Evolutionary conservation across 2,329 filamentous ascomycete species (phyloP).

Genomic region (Dactylonectria estremocensis): DNA sequence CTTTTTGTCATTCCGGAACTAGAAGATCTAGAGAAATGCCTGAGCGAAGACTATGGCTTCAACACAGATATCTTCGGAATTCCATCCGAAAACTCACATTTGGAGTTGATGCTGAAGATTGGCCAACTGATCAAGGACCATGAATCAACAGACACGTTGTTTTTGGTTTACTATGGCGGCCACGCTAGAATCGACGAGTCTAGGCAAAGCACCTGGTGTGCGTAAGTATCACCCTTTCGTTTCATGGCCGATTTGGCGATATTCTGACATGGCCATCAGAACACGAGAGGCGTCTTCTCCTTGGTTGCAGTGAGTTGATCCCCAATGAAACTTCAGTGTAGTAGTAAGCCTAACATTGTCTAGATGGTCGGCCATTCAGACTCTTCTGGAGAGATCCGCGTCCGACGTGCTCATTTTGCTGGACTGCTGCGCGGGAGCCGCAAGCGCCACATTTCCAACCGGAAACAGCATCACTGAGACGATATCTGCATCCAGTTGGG

Average conservation of each 20-base stretch:
- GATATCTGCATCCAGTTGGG: constrained; percentile 74
- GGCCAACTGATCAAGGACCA: constrained; percentile 71
- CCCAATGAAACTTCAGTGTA: neutral
- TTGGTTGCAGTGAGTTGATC: constrained; percentile 66
- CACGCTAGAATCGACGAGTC: constrained; percentile 73
- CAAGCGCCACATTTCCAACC: constrained; percentile 71
- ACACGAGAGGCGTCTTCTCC: constrained; percentile 67
- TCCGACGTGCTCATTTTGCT: constrained; percentile 72
- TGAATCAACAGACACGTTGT: constrained; percentile 69
- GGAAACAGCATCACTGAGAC: constrained; percentile 74
- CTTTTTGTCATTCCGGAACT: constrained; percentile 72
- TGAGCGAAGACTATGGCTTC: constrained; percentile 70
- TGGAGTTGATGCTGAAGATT: constrained; percentile 71
- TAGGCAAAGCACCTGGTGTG: constrained; percentile 73
- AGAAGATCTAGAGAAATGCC: constrained; percentile 69
- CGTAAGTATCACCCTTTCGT: constrained; percentile 56
- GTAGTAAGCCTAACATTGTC: constrained; percentile 19
- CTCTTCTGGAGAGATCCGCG: constrained; percentile 68
- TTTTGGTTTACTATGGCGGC: constrained; percentile 72
- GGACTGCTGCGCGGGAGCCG: constrained; percentile 73
- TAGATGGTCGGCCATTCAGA: constrained; percentile 74
- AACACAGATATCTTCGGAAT: constrained; percentile 72
- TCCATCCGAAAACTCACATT: constrained; percentile 70
- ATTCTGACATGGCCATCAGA: constrained; percentile 48
- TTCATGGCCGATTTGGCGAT: neutral